Evolutionary conservation across 805 yeast species (phyloP).

Genomic region (Wickerhamiella domercqiae): DNA sequence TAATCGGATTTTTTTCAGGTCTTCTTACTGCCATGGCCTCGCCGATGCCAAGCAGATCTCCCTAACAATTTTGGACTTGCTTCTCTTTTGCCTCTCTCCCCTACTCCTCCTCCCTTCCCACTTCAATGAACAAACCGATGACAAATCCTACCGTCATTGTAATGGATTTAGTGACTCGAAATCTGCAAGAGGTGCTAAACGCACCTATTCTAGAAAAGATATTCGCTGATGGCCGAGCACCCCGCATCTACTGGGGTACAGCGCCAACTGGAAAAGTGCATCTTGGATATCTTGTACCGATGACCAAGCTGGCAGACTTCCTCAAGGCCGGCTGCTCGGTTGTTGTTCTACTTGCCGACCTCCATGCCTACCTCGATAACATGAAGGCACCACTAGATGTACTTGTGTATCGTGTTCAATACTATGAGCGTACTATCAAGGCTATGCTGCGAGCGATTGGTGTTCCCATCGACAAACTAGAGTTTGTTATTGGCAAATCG

Average conservation of each 20-base stretch:
- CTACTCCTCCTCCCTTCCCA: constrained; percentile 1
- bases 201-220: constrained; percentile 74
- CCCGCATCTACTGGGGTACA: constrained; percentile 95
- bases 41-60: too few relatives aligned
- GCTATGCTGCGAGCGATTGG: constrained; percentile 72
- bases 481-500: constrained; percentile 75
- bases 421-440: constrained; percentile 73
- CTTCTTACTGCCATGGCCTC: too few relatives aligned
- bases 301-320: constrained; percentile 91
- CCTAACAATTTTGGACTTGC: too few relatives aligned
- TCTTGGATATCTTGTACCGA: constrained; percentile 96
- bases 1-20: too few relatives aligned
- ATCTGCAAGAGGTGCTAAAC: constrained; percentile 83
- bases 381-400: constrained; percentile 97
- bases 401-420: constrained; percentile 74
- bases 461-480: constrained; percentile 81
- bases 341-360: constrained; percentile 78
- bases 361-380: constrained; percentile 93
- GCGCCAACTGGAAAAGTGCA: constrained; percentile 99
- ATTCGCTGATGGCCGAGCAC: constrained; percentile 65
- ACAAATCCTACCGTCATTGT: too few relatives aligned
- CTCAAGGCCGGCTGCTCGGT: constrained; percentile 94
- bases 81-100: too few relatives aligned
- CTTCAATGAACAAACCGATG: background rate
- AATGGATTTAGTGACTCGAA: constrained; percentile 57